Evolutionary conservation across 2,329 filamentous ascomycete genomes (phyloP).

Genomic region (Colletotrichum spinosum): DNA sequence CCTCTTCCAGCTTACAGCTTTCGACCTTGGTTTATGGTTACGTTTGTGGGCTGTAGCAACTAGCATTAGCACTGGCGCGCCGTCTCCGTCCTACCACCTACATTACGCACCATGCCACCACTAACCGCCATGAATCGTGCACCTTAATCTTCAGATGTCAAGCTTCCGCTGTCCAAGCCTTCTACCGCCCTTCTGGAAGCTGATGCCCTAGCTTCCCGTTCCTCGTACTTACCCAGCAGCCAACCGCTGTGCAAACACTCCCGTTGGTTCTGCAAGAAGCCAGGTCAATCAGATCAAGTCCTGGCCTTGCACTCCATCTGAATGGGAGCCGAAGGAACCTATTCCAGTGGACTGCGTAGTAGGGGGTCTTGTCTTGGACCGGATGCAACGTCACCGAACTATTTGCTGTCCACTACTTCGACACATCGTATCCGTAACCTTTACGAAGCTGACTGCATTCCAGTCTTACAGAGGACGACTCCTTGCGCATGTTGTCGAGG

Average conservation of each 20-base stretch:
- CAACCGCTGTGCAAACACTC: slow-evolving; percentile 19
- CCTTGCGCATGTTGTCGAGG: too few species aligned
- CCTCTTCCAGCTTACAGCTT: too few species aligned
- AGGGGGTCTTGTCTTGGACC: slow-evolving; percentile 11
- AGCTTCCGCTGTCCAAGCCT: too few species aligned
- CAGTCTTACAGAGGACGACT: too few species aligned
- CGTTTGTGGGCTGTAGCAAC: too few species aligned
- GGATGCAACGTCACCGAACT: slow-evolving; percentile 29
- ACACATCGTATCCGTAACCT: neutral
- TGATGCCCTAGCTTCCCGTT: slow-evolving; percentile 25
- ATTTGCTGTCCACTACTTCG: neutral
- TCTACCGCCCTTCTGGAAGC: slow-evolving; percentile 25
- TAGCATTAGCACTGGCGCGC: too few species aligned
- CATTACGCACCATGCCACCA: too few species aligned
- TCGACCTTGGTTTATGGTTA: too few species aligned
- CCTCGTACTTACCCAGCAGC: slow-evolving; percentile 5
- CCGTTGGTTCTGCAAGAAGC: slow-evolving; percentile 16
- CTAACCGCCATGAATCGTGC: too few species aligned
- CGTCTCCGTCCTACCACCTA: too few species aligned
- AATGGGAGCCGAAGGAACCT: slow-evolving; percentile 25
- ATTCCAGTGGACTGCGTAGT: slow-evolving; percentile 17
- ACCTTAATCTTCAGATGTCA: too few species aligned
- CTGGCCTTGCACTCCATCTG: neutral
- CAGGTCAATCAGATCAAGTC: slow-evolving; percentile 11
- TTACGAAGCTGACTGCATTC: slow-evolving; percentile 3